phyloP scores from a whole-genome alignment of 306 rosid species.

The Pterocarpus macrocarpus region DNA sequence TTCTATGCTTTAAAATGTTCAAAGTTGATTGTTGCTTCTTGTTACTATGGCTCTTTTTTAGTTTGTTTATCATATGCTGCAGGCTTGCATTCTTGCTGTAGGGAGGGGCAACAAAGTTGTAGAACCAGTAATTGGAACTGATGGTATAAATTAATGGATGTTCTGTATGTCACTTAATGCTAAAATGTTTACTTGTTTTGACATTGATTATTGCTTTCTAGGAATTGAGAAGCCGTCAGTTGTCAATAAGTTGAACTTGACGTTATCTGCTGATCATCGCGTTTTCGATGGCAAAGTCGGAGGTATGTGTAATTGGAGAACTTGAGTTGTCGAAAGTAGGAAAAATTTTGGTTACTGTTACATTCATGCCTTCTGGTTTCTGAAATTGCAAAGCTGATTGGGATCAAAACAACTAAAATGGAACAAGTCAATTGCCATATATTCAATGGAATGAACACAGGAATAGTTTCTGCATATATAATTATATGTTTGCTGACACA shows the following conservation, averaged over 20 bases:
- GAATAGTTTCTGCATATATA: neutral
- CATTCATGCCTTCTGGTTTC: constrained; percentile 13
- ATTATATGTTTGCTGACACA: neutral
- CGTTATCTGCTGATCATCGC: constrained; percentile 94
- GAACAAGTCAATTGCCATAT: neutral
- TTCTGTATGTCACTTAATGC: constrained; percentile 36
- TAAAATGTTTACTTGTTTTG: constrained; percentile 35
- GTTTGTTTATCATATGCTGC: constrained; percentile 51
- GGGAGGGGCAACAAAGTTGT: constrained; percentile 97
- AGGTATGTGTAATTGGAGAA: constrained; percentile 62
- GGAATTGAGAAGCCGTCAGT: constrained; percentile 86
- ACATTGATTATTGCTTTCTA: constrained; percentile 50
- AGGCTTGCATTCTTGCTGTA: constrained; percentile 98
- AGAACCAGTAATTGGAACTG: constrained; percentile 75
- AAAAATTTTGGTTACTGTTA: neutral
- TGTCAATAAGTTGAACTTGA: constrained; percentile 78
- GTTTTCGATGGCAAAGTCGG: constrained; percentile 96
- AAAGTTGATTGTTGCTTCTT: constrained; percentile 4
- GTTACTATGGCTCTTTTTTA: neutral
- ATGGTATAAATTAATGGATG: constrained; percentile 66
- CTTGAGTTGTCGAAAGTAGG: constrained; percentile 34
- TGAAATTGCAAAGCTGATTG: constrained; percentile 10
- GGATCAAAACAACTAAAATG: constrained; percentile 6
- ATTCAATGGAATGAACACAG: neutral
- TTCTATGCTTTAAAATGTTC: neutral